phyloP scores from a whole-genome alignment of 352 stramenopile species.

The Phytophthora cryptogea region DNA sequence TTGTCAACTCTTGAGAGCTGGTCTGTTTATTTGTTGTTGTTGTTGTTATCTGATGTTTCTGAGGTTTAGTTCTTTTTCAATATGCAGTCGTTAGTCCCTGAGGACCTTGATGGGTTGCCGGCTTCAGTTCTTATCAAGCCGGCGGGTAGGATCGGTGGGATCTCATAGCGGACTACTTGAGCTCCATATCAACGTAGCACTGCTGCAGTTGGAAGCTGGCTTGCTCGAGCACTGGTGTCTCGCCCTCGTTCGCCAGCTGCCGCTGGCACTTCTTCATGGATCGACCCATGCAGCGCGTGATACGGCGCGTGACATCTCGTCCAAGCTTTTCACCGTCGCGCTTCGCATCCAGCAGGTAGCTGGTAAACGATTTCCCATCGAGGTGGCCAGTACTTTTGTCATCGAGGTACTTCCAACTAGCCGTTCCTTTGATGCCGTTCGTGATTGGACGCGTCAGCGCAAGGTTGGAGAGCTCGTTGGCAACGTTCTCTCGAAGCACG shows the following conservation, averaged over 20 bases:
- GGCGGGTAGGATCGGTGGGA: background rate
- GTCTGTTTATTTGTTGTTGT: constrained; percentile 17
- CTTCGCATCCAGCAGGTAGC: constrained; percentile 25
- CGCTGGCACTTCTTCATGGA: constrained; percentile 28
- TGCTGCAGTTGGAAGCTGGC: constrained; percentile 27
- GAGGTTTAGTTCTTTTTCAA: constrained; percentile 3
- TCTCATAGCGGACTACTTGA: background rate
- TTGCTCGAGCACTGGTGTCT: constrained; percentile 29
- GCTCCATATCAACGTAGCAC: constrained; percentile 30
- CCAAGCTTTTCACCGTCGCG: constrained; percentile 14
- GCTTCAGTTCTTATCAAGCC: constrained; percentile 12
- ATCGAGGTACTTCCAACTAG: constrained; percentile 37
- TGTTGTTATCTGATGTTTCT: constrained; percentile 13
- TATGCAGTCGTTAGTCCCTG: background rate
- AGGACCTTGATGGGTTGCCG: background rate
- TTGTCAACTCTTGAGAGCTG: constrained; percentile 9
- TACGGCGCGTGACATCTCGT: constrained; percentile 21
- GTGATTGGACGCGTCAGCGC: constrained; percentile 33
- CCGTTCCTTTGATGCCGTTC: constrained; percentile 42
- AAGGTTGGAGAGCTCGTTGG: constrained; percentile 35
- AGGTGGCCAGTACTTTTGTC: constrained; percentile 35
- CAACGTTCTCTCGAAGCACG: constrained; percentile 26
- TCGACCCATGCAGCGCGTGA: constrained; percentile 30
- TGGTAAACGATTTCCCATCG: constrained; percentile 22
- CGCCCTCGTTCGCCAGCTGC: constrained; percentile 23